These are phyloP conservation scores for Lycium barbarum DNA, from an alignment of 257 asterid species.

Conservation along the genomic window DNA sequence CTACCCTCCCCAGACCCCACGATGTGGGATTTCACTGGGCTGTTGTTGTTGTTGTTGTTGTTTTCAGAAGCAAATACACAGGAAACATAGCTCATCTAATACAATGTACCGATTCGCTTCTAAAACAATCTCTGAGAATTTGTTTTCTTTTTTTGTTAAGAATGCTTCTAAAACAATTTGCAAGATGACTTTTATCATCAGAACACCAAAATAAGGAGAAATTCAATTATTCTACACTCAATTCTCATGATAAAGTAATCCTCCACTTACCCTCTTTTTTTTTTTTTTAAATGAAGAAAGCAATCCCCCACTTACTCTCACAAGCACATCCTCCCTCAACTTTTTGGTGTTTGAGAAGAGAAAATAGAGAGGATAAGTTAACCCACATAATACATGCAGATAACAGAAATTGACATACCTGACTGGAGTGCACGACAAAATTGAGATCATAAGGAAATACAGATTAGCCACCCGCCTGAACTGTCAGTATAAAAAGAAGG, in stretches of 20 bases:
- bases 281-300: neutral
- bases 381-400: constrained; percentile 12
- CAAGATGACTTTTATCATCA: neutral
- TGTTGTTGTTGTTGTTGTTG: too few species aligned
- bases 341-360: constrained; percentile 4
- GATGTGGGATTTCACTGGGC: too few species aligned
- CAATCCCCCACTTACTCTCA: neutral
- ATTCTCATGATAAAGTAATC: neutral
- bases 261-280: neutral
- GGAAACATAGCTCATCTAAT: constrained; percentile 8
- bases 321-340: neutral
- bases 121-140: neutral
- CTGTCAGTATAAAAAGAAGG: constrained; percentile 68
- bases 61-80: constrained; percentile 11
- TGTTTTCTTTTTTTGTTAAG: neutral
- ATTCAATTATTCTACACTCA: neutral
- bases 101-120: neutral
- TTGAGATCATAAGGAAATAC: constrained; percentile 97
- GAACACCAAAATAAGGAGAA: neutral
- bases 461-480: constrained; percentile 99
- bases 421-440: constrained; percentile 97
- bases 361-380: constrained; percentile 15
- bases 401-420: constrained; percentile 57
- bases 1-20: too few species aligned
- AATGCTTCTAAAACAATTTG: neutral